Evolutionary conservation across 345 rosid genomes (phyloP).

Genomic region (Citrus cavaleriei): DNA sequence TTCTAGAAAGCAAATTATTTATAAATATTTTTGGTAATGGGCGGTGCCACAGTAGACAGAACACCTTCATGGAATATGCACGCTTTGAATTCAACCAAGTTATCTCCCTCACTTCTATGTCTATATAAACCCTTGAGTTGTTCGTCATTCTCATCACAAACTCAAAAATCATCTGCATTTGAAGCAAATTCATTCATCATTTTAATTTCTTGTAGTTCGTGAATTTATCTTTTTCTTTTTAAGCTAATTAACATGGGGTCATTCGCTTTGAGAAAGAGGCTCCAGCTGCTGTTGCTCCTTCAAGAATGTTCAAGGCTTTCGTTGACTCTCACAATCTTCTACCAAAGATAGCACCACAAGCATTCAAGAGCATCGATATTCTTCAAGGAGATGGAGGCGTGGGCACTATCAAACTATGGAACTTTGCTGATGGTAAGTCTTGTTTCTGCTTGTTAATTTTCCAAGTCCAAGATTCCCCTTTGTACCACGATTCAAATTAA

Average conservation of each 20-base stretch:
- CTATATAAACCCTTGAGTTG: background rate
- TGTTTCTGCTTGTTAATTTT: background rate
- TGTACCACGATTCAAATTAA: too few relatives aligned
- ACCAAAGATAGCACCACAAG: slow-evolving; percentile 23
- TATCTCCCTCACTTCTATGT: background rate
- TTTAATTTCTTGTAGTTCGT: background rate
- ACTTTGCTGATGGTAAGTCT: slow-evolving; percentile 22
- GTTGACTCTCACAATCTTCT: slow-evolving; percentile 13
- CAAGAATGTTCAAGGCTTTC: background rate
- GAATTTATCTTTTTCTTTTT: background rate
- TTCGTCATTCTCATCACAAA: background rate
- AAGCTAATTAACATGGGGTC: slow-evolving; percentile 12
- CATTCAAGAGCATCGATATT: slow-evolving; percentile 16
- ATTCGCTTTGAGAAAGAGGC: background rate
- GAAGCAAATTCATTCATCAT: background rate
- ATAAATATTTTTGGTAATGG: too few relatives aligned
- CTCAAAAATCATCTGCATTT: background rate
- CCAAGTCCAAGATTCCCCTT: background rate
- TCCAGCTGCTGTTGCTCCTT: background rate
- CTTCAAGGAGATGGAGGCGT: slow-evolving; percentile 33
- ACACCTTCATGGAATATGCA: too few relatives aligned
- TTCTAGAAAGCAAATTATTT: too few relatives aligned
- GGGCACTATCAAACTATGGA: slow-evolving; percentile 29
- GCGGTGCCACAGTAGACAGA: too few relatives aligned
- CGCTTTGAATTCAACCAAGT: too few relatives aligned